Conservation (phyloP, 768 basidiomycete species). For the Lactarius evosmus region DNA sequence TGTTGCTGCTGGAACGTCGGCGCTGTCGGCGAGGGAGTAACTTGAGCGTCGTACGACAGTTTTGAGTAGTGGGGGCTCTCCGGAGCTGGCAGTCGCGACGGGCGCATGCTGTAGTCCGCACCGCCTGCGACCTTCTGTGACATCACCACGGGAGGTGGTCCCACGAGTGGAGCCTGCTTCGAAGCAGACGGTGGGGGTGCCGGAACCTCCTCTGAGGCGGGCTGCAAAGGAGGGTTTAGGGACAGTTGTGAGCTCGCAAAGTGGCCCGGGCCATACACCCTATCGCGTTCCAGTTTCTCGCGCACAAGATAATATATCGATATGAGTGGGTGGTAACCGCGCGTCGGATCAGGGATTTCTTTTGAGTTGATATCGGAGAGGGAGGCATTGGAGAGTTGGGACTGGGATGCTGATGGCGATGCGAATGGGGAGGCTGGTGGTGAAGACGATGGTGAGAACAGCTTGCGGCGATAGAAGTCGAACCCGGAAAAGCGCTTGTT, state of each 20-base stretch:
- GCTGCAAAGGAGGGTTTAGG: constrained; percentile 15
- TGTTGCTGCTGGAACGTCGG: constrained; percentile 53
- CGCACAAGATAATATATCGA: constrained; percentile 95
- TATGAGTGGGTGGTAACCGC: constrained; percentile 90
- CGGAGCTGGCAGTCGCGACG: constrained; percentile 77
- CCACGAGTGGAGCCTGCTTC: constrained; percentile 30
- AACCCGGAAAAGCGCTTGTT: constrained; percentile 90
- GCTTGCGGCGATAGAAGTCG: constrained; percentile 88
- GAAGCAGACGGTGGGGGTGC: constrained; percentile 25
- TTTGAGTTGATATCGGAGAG: constrained; percentile 43
- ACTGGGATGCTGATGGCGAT: constrained; percentile 60
- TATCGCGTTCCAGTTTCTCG: constrained; percentile 93
- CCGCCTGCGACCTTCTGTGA: constrained; percentile 42
- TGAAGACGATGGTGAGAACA: constrained; percentile 59
- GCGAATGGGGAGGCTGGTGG: constrained; percentile 52
- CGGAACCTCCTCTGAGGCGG: constrained; percentile 24
- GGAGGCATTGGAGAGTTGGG: constrained; percentile 48
- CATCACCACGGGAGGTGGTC: constrained; percentile 31
- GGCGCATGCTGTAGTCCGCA: constrained; percentile 79
- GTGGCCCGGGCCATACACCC: constrained; percentile 88
- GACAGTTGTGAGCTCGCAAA: constrained; percentile 92
- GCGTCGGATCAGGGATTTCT: constrained; percentile 74
- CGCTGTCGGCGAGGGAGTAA: constrained; percentile 57
- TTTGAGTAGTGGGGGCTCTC: constrained; percentile 79
- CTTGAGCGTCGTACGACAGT: constrained; percentile 67